Evolutionary conservation across 208 protist species (phyloP), one percentile per base, ranked within the genome.

Genomic region (Porcisia deanei): DNA sequence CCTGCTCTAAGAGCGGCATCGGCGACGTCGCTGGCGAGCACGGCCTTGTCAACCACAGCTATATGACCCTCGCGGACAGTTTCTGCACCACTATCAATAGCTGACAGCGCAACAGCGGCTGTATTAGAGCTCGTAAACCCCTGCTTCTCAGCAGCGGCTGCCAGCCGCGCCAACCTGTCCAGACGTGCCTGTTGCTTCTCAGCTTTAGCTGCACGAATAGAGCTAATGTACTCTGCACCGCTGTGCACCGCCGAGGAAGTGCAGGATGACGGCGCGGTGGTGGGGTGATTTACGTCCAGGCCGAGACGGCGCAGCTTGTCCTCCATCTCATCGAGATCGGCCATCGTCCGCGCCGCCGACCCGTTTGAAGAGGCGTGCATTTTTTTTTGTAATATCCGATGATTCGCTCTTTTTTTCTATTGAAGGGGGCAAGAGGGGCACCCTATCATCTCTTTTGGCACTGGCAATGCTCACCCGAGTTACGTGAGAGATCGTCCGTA

Each of bases 301-400:
- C 92, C 92, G 3, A 94, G 73, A 30, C 85, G 88, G 9, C 87
- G 83, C 61, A 96, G 82, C 60, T 91, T 94, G 52, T 94, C 88
- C 59, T 96, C 92, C 90, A 96, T 93, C 4, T 65, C 78, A 74
- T 90, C 85, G 39, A 96, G 71, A 20, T 77, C 88, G 0, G 77
- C 71, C 10, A 82, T 79, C 1, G 87, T 93, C 52, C 91, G 83
- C 43, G 73, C 72, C 20, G 87, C 79, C 30, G 76, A 25, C 30
- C 59, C 60, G n/a, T 71, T 68, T 6, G 54, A 30, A 3, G 68
- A 73, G 43, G 20, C 64, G 10, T 20, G 65, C 63, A 83, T 76
- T n/a, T 16, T 58, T 58, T 34, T 52, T 52, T 52, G 30, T 30
- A 30, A 30, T 12, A 52, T n/a, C 25, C 5, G 39, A 12, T 55